Evolutionary conservation across 257 asterid genomes (phyloP), one percentile per base, ranked within the genome.

Genomic region (Gardenia jasminoides): DNA sequence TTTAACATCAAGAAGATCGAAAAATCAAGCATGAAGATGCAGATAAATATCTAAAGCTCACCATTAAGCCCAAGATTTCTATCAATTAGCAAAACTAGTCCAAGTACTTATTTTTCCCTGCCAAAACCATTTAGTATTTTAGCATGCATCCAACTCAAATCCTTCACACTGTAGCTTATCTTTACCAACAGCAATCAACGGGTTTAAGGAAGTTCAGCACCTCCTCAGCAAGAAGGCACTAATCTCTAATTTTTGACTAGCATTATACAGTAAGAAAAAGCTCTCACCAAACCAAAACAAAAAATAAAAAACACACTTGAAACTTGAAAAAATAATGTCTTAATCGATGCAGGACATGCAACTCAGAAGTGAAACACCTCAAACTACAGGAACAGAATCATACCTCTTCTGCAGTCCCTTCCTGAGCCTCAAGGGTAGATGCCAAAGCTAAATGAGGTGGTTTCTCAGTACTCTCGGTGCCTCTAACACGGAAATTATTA

Each of bases 361-460:
- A 36, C 12, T 47, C 58, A 36, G 20, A 16, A 71, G 66, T 36
- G 19, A 61, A 70, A 70, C 12, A 41, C 43, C 39, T 65, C 44
- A 54, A 66, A 30, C 22, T 7, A 39, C 59, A 66, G 69, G 73
- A 76, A 70, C 67, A 75, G 67, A 80, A 69, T 28, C 78, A 80
- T 92, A 92, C 99, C 93, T 79, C 91, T 88, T 93, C 99, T 20
- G 96, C 90, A 74, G 96, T 87, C 74, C 99, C 99, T 83, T 89
- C 93, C 79, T 79, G 92, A 79, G 91, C 88, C 88, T 90, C 97
- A 84, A 96, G 84, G 72, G 97, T 83, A 78, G 92, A 89, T 72
- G 91, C 87, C 91, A 96, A 83, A 59, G 89, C 88, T 82, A 84
- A 84, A 83, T 88, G 89, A 84, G 89, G 88, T 33, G 94, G 81